Evolutionary conservation across 2,329 filamentous ascomycete genomes (phyloP), one percentile per base, ranked within the genome.

Genomic region (Neopestalotiopsis rosae): DNA sequence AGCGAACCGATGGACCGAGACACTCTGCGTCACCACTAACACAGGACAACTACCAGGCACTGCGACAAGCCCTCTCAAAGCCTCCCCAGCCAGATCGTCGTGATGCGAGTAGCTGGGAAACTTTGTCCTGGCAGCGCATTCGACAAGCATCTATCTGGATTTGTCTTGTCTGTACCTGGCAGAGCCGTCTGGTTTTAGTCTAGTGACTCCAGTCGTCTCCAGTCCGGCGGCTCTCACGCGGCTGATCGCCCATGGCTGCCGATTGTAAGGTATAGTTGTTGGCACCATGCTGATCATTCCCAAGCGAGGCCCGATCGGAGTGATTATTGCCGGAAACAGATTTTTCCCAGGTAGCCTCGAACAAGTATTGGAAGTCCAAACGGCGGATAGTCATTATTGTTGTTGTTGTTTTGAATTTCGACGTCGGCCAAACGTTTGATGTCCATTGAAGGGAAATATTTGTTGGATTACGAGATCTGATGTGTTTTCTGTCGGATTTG

Each of bases 1-100:
- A 52, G 7, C 17, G 45, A 20, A 30, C 59, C 59, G 59, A 62
- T 14, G 17, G 30, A 40, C 59, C 59, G 59, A 62, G 59, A 62
- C 59, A 62, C 59, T 17, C 59, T 30, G 34, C 59, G 59, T 62
- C 59, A 62, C 32, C 59, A 34, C 59, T 14, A 30, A 32, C 59
- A 62, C 59, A 62, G 45, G 17, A 52, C 45, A 52, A 52, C 17
- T n/a, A 52, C 10, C 24, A 10, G 34, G 10, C 45, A 52, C 45
- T 17, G 45, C 17, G 45, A 52, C 45, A 52, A n/a, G 45, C 45
- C 45, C 45, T 52, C 45, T 7, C 45, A 52, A 7, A 17, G 6
- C 14, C 14, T 20, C 17, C 45, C 45, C 45, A 52, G 45, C 45
- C 45, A 52, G 45, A 52, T 52, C 14, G 45, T 20, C 20, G 45